A percentile compares a stretch with the other conserved stretches of the same genome.
Conservation (phyloP, 768 basidiomycete genomes). For the Tulasnella sp. region DNA sequence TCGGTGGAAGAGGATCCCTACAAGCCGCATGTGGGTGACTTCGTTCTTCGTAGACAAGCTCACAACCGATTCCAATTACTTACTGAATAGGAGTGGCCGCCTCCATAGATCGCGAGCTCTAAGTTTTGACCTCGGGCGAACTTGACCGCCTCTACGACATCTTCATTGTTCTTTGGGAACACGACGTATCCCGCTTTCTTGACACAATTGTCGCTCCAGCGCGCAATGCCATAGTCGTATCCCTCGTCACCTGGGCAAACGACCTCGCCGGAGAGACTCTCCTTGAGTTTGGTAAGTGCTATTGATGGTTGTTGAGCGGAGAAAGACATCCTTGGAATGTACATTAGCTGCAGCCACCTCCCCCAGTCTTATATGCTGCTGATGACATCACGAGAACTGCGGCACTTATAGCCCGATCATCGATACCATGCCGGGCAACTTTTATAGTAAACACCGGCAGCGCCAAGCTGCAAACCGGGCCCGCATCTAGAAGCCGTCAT, state of each 20-base stretch:
- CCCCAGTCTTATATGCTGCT: not conserved
- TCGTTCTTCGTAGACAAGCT: not conserved
- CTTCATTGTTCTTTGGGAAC: slow-evolving; percentile 18
- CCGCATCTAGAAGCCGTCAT: not conserved
- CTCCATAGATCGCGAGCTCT: slow-evolving; percentile 23
- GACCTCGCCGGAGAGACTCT: not conserved
- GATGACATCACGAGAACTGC: not conserved
- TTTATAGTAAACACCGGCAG: not conserved
- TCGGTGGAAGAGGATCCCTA: slow-evolving; percentile 11
- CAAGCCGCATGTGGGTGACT: not conserved
- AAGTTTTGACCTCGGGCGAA: slow-evolving; percentile 1
- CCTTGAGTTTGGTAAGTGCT: not conserved
- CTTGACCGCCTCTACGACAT: slow-evolving; percentile 14
- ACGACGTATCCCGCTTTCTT: slow-evolving; percentile 20
- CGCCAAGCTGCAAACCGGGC: not conserved
- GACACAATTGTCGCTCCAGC: slow-evolving; percentile 9
- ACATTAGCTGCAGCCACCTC: not conserved
- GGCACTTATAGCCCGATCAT: not conserved
- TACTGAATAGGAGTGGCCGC: slow-evolving; percentile 49
- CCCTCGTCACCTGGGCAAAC: not conserved
- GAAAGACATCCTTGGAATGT: not conserved
- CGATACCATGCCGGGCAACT: not conserved
- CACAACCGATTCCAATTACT: slow-evolving; percentile 47
- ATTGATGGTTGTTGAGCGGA: not conserved
- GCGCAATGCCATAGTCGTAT: slow-evolving; percentile 10